Base-by-base conservation (phyloP, 2,329 filamentous ascomycete species). In the Penicillium polonicum region DNA sequence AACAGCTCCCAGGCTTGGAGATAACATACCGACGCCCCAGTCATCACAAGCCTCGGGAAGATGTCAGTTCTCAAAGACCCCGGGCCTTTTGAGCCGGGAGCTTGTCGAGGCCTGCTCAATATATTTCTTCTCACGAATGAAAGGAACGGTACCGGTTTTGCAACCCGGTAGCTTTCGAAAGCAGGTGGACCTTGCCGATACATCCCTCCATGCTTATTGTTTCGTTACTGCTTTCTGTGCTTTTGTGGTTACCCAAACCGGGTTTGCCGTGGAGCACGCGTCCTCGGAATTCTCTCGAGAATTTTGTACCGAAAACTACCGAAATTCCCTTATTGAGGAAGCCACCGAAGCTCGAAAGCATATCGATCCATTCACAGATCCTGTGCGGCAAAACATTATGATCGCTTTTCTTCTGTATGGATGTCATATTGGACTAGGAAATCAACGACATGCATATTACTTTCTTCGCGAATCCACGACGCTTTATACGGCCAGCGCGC, bases 391-490 rank as follows among this genome's bases (percentile, higher is more conserved):
- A 15, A 69, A 64, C 7, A 68, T 90, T 13, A 86, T 83, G 59
- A 88, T 87, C 45, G 88, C 86, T 60, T 90, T 88, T 72, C 89
- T 91, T 71, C 72, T 91, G 27, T 90, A 88, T 63, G 87, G 83
- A 27, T 88, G 85, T 63, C 82, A 86, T 70, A 86, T 87, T 63
- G 85, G 82, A 15, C 76, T 88, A 45, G 86, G 89, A 58, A 79
- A 87, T 70, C 87, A 90, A 70, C 84, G 88, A 60, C 87, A 85
- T 73, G 88, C 87, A 1, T 91, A 88, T 86, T 90, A 85, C 67
- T 84, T 89, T 69, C 77, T 91, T 10, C 83, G 88, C 23, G 88
- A 91, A 72, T 88, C 87, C 17, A 87, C 86, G 1, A 90, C 88
- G 12, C 77, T 91, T 66, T 89, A 88, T 64, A 66, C 80, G 51